Evolutionary conservation across 139 green algal species (phyloP), one percentile per base, ranked within the genome.

Genomic region (Spirogloea muscicola): DNA sequence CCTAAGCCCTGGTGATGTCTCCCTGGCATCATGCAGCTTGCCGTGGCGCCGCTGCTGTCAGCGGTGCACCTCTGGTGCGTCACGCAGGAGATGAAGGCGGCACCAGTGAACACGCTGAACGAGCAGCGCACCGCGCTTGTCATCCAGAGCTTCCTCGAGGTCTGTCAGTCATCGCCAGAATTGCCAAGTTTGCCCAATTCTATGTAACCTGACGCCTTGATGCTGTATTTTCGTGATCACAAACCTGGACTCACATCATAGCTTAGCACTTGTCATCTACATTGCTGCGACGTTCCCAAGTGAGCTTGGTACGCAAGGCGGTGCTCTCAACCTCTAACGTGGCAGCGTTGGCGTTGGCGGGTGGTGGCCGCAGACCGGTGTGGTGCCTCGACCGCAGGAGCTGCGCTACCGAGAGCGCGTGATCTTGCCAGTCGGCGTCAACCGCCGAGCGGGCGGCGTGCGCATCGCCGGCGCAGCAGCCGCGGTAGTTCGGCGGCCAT

Each of bases 101-200:
- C 41, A 27, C 73, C 73, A n/a, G 36, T 81, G n/a, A 81, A 81
- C 59, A 77, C 64, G 9, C 62, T 81, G 13, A 81, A 81, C 59
- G 64, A 33, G 0, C 64, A 74, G 60, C 62, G 72, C 18, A 77
- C 64, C 31, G 68, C 42, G 9, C 38, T 80, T 0, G n/a, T 80
- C 40, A 62, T 77, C 61, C 13, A 49, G 18, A 39, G 76, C 16
- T 80, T 63, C 57, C 40, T 80, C 46, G 29, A 79, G 65, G 25
- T 64, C n/a, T 13, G 29, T 10, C 13, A 16, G 13, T 60, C n/a
- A n/a, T n/a, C n/a, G n/a, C n/a, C n/a, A n/a, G n/a, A n/a, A n/a
- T n/a, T n/a, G n/a, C n/a, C n/a, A n/a, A n/a, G n/a, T n/a, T n/a
- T n/a, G n/a, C n/a, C n/a, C n/a, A n/a, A n/a, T n/a, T n/a, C n/a